Percentiles rank a stretch among this genome's conserved stretches.
Conservation (phyloP, 2,329 filamentous ascomycete species). For the Fusarium siculi region DNA sequence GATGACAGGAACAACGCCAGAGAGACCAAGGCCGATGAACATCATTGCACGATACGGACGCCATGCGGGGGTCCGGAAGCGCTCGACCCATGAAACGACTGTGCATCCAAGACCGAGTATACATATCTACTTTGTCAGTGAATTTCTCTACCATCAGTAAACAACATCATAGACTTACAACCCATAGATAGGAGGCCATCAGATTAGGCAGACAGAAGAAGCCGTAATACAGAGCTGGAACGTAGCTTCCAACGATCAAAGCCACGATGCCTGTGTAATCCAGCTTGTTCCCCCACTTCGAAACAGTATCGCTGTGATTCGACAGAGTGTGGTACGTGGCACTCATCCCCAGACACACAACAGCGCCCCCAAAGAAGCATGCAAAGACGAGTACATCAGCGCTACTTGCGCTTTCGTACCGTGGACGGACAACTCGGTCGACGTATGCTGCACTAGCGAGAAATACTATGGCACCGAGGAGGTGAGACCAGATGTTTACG, state of each 20-base stretch:
- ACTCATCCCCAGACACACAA: slow-evolving; percentile 80
- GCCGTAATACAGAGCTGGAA: slow-evolving; percentile 89
- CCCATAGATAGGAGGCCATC: slow-evolving; percentile 77
- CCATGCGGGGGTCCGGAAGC: slow-evolving; percentile 85
- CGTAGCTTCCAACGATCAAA: slow-evolving; percentile 90
- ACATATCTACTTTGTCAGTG: slow-evolving; percentile 70
- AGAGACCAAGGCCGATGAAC: slow-evolving; percentile 89
- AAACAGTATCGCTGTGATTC: slow-evolving; percentile 84
- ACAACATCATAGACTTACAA: slow-evolving; percentile 62
- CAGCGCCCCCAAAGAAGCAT: slow-evolving; percentile 82
- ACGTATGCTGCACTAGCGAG: slow-evolving; percentile 62
- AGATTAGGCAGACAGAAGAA: slow-evolving; percentile 77
- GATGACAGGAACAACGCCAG: slow-evolving; percentile 83
- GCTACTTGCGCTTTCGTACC: slow-evolving; percentile 70
- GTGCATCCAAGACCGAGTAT: slow-evolving; percentile 81
- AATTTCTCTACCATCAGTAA: not conserved
- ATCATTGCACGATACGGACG: slow-evolving; percentile 87
- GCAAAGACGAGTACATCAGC: slow-evolving; percentile 77
- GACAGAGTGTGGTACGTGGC: slow-evolving; percentile 85
- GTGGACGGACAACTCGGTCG: slow-evolving; percentile 67
- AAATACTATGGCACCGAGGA: slow-evolving; percentile 72
- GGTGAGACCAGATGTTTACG: slow-evolving; percentile 72
- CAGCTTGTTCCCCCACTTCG: slow-evolving; percentile 87
- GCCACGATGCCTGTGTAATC: slow-evolving; percentile 95
- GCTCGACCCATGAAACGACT: slow-evolving; percentile 79